Evolutionary conservation across 2,329 filamentous ascomycete genomes (phyloP).

Genomic region (Colletotrichum horii): DNA sequence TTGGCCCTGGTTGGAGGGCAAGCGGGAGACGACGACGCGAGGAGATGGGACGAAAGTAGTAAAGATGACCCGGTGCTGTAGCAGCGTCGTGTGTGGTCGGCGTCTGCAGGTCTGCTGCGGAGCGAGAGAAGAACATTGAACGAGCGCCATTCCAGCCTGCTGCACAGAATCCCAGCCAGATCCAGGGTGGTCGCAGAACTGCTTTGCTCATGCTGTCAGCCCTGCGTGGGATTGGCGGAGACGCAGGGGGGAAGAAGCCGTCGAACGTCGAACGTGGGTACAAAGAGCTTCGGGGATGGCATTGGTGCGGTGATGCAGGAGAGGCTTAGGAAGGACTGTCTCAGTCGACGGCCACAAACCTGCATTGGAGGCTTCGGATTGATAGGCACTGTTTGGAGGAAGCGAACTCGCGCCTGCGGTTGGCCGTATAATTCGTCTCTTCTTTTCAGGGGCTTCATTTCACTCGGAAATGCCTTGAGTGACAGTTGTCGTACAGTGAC

Average conservation of each 20-base stretch:
- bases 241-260: conserved; percentile 1
- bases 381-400: not conserved
- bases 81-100: not conserved
- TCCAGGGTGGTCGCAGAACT: not conserved
- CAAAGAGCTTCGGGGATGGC: not conserved
- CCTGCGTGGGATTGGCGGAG: conserved; percentile 13
- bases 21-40: not conserved
- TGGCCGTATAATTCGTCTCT: not conserved
- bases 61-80: not conserved
- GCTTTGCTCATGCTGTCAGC: conserved; percentile 11
- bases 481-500: not conserved
- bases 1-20: not conserved
- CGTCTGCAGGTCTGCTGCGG: not conserved
- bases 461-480: not conserved
- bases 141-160: not conserved
- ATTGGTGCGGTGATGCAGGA: not conserved
- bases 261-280: not conserved
- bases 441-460: not conserved
- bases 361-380: not conserved
- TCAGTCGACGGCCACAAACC: not conserved
- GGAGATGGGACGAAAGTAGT: not conserved
- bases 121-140: not conserved
- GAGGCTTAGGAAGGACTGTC: not conserved
- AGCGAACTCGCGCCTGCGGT: not conserved
- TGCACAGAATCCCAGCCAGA: not conserved